Evolutionary conservation across 208 protist species (phyloP), one percentile per base, ranked within the genome.

Genomic region (Borovskyia barvae): DNA sequence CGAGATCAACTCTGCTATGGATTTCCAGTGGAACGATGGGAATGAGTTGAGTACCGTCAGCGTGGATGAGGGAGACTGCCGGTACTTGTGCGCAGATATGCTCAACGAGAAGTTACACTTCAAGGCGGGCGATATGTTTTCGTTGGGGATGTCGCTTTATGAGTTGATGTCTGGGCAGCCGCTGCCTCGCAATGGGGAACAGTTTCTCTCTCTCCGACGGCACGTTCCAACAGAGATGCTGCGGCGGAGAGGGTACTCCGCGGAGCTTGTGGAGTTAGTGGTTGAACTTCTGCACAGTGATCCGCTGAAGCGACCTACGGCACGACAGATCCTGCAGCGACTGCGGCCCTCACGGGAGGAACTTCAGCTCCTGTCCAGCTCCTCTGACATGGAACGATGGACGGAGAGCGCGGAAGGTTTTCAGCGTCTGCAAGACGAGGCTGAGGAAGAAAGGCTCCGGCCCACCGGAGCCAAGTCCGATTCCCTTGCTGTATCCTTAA

Each of bases 21-120:
- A 57, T 26, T 50, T 56, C 33, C 17, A 12, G 42, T 65, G 48
- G 53, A 49, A 24, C 36, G 71, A 77, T 3, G 43, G 20, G n/a
- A 63, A 59, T 19, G 81, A 94, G 62, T 55, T 67, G 35, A 94
- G 84, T 61, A 72, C 75, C 17, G 55, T 62, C n/a, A 92, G 84
- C 69, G 69, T 93, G 8, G 92, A 97, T 40, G 92, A 97, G 56
- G 92, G 92, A 15, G 92, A 97, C 71, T 91, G 83, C 61, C 82
- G 89, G 36, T 97, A 97, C 68, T 62, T 97, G 3, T 90, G 89
- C 63, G 51, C 74, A 0, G 92, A 97, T 56, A 95, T 97, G 92
- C 72, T 97, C 22, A 97, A 97, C 71, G 72, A 86, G 36, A 95
- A 95, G 68, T 55, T 26, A 9, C 54, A 92, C 64, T 81, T 85